Base-by-base conservation (phyloP, 164 flowering plant genomes). In the Chimonanthus praecox region DNA sequence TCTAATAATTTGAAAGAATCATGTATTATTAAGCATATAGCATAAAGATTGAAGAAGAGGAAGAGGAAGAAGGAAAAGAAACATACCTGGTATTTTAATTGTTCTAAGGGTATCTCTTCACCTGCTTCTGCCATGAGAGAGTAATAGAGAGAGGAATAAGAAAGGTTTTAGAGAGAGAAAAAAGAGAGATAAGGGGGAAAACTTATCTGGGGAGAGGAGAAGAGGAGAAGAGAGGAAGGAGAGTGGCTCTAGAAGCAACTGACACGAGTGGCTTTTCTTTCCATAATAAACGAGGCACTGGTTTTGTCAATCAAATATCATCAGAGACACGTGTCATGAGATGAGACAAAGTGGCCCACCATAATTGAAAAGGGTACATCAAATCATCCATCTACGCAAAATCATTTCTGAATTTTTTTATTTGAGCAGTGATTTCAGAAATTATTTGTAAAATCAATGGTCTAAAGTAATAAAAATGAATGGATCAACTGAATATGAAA, bases 61-160 rank as follows among this genome's bases (percentile, higher is more conserved):
- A n/a, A 75, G 20, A 33, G 13, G 49, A 46, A 48, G 49, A 49
- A 20, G 7, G 13, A 70, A 49, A 68, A 15, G 49, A 45, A 6
- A 45, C 49, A 64, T 75, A 83, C 90, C 85, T 85, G 77, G 71
- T 76, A 86, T 71, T 86, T 82, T 16, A 87, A 72, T 11, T 82
- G 72, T 51, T 76, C 80, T 7, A 80, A 69, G 47, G 82, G 15
- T 67, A 72, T 83, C 51, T 78, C 83, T 15, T 66, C 46, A 45
- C n/a, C 7, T 13, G 49, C 66, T 63, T 9, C 8, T 6, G 85
- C 84, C 84, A 84, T 84, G 64, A 8, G 7, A 20, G 63, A 45
- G 21, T 47, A 54, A 48, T 16, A 68, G 75, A 62, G 67, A 47
- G 69, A 6, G 21, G 33, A 33, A 33, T 33, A 33, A 33, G 33